phyloP scores from a whole-genome alignment of 805 yeast genomes.

The Zygosaccharomyces rouxii region DNA sequence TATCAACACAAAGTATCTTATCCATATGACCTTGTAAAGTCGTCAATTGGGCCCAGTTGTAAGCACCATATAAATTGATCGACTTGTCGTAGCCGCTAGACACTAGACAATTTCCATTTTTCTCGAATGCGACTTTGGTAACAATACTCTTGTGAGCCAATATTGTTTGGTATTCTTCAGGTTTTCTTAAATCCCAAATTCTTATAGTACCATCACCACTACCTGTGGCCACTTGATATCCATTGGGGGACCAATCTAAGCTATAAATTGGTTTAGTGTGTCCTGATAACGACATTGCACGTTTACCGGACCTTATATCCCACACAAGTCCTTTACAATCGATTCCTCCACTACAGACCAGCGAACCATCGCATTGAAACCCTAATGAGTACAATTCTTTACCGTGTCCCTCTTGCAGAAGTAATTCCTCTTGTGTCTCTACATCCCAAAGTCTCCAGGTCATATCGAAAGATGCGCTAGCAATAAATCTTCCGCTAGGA shows the following conservation, averaged over 20 bases:
- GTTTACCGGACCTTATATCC: constrained; percentile 80
- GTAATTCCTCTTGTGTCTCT: constrained; percentile 43
- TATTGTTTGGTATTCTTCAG: constrained; percentile 40
- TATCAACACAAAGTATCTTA: constrained; percentile 67
- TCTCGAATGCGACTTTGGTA: constrained; percentile 56
- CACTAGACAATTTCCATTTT: constrained; percentile 46
- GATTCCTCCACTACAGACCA: constrained; percentile 70
- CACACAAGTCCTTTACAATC: constrained; percentile 73
- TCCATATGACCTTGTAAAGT: constrained; percentile 58
- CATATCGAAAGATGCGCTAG: constrained; percentile 73
- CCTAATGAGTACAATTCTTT: constrained; percentile 60
- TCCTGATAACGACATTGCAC: constrained; percentile 53
- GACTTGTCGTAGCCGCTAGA: constrained; percentile 70
- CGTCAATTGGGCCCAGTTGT: constrained; percentile 59
- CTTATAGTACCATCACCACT: constrained; percentile 77
- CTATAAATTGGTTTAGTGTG: constrained; percentile 71
- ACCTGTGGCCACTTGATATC: constrained; percentile 73
- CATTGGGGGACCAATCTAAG: constrained; percentile 71
- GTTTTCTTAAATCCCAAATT: constrained; percentile 78
- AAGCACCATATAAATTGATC: constrained; percentile 60
- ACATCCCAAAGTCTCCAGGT: constrained; percentile 91
- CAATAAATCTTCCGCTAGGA: constrained; percentile 54
- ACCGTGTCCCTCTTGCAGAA: constrained; percentile 82
- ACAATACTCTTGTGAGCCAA: constrained; percentile 75
- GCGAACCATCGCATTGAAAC: constrained; percentile 73